Evolutionary conservation across 2,329 filamentous ascomycete genomes (phyloP).

Genomic region (Amauroascus niger): DNA sequence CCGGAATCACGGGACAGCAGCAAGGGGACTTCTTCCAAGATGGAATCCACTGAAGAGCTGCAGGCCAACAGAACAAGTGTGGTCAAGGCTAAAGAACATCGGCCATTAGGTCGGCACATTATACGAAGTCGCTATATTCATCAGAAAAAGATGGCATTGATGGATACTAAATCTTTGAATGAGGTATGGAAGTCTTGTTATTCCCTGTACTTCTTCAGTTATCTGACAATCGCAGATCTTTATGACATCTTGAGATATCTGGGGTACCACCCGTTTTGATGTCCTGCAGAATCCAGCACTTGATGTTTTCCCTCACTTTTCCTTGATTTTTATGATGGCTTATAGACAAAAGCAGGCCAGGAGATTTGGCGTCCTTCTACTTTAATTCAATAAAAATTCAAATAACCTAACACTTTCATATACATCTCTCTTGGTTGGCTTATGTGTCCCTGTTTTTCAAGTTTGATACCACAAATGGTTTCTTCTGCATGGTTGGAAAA

Average conservation of each 20-base stretch:
- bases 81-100: slow-evolving; percentile 37
- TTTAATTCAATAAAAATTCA: not conserved
- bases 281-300: not conserved
- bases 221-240: slow-evolving; percentile 26
- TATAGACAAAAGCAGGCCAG: not conserved
- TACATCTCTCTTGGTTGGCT: too few relatives aligned
- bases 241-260: slow-evolving; percentile 22
- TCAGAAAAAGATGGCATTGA: slow-evolving; percentile 73
- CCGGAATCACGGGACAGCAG: not conserved
- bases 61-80: slow-evolving; percentile 38
- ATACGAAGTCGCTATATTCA: slow-evolving; percentile 75
- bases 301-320: not conserved
- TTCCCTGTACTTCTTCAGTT: not conserved
- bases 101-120: slow-evolving; percentile 54
- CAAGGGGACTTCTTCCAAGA: not conserved
- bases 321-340: not conserved
- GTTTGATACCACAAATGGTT: too few relatives aligned
- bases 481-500: not conserved
- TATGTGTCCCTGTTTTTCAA: too few relatives aligned
- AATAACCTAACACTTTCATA: not conserved
- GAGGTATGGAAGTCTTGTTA: slow-evolving; percentile 50
- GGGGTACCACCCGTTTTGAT: not conserved
- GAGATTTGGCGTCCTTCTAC: not conserved
- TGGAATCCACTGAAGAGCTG: not conserved
- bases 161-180: slow-evolving; percentile 72